Base-by-base conservation (phyloP, 176 grass and related monocot genomes). In the Sorghum bicolor region DNA sequence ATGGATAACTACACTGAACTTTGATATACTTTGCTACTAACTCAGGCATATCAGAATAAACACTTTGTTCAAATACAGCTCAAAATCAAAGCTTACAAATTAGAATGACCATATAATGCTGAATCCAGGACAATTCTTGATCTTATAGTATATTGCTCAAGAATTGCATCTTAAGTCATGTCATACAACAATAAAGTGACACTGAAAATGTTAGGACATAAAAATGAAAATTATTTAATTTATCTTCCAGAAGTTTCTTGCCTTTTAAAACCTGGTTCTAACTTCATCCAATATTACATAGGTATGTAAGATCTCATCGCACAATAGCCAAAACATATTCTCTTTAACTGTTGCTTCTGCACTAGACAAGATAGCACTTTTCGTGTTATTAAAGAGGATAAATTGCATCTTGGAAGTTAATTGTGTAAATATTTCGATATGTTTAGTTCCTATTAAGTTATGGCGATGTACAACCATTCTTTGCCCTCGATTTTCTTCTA, bases 41-140 rank as follows among this genome's bases (percentile, higher is more conserved):
- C 5, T n/a, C 69, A 38, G 67, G 5, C 4, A 63, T 73, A 24
- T 24, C 58, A 66, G 24, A 14, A 64, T 19, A 55, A 29, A 24
- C 10, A 75, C 12, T 37, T 37, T 78, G 26, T 68, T 69, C 67
- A 30, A n/a, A 48, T 32, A 64, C 25, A 62, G 34, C 36, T 53
- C 25, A 79, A 60, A 70, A 78, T 61, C 28, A 60, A 29, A 85
- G 41, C 26, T 26, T 19, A 31, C 19, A 78, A 78, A 77, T 60
- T 61, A 78, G 40, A 31, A 33, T 68, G 74, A 41, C 13, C 61
- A 79, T 32, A 41, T 31, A 29, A 67, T 67, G 19, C 31, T 47
- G 41, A 67, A 69, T 37, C 34, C 37, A 70, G 38, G 67, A 69
- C 1, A 39, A 2, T 25, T 68, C 30, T 37, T 38, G 38, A 78